These are phyloP conservation scores for Ampelomyces quisqualis DNA, from an alignment of 2,329 filamentous ascomycete species.

Conservation along the genomic window DNA sequence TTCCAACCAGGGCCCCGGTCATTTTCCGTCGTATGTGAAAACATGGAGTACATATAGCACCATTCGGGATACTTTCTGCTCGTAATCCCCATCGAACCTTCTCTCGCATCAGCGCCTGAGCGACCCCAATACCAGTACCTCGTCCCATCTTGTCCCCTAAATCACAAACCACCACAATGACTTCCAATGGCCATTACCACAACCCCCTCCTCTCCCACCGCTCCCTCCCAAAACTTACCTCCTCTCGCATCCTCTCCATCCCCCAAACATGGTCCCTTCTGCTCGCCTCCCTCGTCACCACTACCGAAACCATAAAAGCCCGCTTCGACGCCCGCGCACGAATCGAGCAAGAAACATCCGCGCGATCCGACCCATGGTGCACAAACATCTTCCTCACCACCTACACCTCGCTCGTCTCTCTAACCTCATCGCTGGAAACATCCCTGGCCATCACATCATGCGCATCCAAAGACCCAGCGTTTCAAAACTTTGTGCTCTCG, in stretches of 20 bases:
- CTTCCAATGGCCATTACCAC: neutral
- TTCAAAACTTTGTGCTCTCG: neutral
- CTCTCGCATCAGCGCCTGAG: too few relatives aligned
- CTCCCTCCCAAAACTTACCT: neutral
- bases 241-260: neutral
- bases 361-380: constrained; percentile 4
- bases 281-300: neutral
- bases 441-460: constrained; percentile 1
- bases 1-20: too few relatives aligned
- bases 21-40: too few relatives aligned
- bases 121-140: too few relatives aligned
- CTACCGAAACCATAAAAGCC: constrained; percentile 1
- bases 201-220: neutral
- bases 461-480: neutral
- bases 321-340: constrained; percentile 2
- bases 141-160: too few relatives aligned
- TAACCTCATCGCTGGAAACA: constrained; percentile 2
- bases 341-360: constrained; percentile 2
- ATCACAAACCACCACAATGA: too few relatives aligned
- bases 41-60: too few relatives aligned
- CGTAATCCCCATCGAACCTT: too few relatives aligned
- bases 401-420: constrained; percentile 1
- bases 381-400: constrained; percentile 1
- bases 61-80: too few relatives aligned
- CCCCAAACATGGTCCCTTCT: constrained; percentile 1